Evolutionary conservation across 768 basidiomycete species (phyloP).

Genomic region (Boletales sp.): DNA sequence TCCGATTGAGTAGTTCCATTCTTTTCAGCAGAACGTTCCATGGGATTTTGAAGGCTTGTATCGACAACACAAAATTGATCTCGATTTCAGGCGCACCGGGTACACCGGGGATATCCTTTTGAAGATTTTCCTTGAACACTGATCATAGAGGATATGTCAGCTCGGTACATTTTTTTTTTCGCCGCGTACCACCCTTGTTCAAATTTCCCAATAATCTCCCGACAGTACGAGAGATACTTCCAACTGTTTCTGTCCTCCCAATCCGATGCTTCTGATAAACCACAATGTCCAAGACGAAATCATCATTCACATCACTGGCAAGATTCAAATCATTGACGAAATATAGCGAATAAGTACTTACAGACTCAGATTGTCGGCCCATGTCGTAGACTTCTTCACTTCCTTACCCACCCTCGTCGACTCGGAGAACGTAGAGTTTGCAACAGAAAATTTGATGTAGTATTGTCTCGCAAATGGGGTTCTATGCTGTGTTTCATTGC

Average conservation of each 20-base stretch:
- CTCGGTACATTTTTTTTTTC: too few relatives aligned
- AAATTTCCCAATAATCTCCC: background rate
- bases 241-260: background rate
- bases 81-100: too few relatives aligned
- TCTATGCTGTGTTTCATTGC: background rate
- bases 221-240: background rate
- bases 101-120: too few relatives aligned
- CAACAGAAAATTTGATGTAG: background rate
- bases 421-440: background rate
- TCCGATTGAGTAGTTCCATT: background rate
- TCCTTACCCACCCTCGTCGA: background rate
- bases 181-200: constrained; percentile 1
- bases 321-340: background rate
- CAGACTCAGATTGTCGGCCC: too few relatives aligned
- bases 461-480: background rate
- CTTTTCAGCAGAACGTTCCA: background rate
- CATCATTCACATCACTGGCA: background rate
- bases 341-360: too few relatives aligned
- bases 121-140: too few relatives aligned
- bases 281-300: background rate
- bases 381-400: background rate
- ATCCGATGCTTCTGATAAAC: background rate
- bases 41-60: too few relatives aligned
- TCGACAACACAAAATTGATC: too few relatives aligned
- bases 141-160: background rate